Percentiles rank a stretch among this genome's conserved stretches.
phyloP scores from a whole-genome alignment of 2,329 filamentous ascomycete genomes.

The Pyrenophora seminiperda region DNA sequence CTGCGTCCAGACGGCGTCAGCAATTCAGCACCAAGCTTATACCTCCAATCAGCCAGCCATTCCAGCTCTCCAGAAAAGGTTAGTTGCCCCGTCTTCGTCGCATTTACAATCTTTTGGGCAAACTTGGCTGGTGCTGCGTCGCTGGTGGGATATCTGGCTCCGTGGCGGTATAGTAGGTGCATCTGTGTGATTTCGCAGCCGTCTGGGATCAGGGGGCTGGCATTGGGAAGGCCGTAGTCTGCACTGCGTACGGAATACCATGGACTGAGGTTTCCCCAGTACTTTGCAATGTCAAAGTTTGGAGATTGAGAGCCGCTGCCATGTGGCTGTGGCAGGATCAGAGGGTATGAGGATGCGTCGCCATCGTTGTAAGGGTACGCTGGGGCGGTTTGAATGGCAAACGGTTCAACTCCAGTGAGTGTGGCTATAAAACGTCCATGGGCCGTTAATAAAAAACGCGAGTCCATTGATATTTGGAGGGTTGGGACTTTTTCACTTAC shows the following conservation, averaged over 20 bases:
- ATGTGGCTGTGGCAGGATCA: constrained; percentile 31
- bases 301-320: constrained; percentile 22
- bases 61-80: constrained; percentile 34
- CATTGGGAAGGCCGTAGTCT: constrained; percentile 37
- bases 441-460: neutral
- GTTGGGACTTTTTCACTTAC: constrained; percentile 6
- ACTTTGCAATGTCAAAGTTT: constrained; percentile 35
- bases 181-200: constrained; percentile 38
- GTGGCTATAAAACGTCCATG: constrained; percentile 19
- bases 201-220: constrained; percentile 32
- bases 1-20: constrained; percentile 40
- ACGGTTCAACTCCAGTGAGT: constrained; percentile 35
- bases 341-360: constrained; percentile 27
- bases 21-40: constrained; percentile 39
- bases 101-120: constrained; percentile 33
- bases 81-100: constrained; percentile 32
- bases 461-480: no score
- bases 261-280: constrained; percentile 40
- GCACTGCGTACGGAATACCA: constrained; percentile 38
- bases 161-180: constrained; percentile 39
- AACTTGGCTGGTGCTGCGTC: constrained; percentile 33
- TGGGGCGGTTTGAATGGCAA: constrained; percentile 36
- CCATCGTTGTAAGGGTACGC: constrained; percentile 38
- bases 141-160: constrained; percentile 38
- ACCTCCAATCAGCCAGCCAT: constrained; percentile 35